A percentile compares a stretch with the other conserved stretches of the same genome.
Evolutionary conservation across 2,329 filamentous ascomycete species (phyloP).

Genomic region (Exutisphaerella laricina): DNA sequence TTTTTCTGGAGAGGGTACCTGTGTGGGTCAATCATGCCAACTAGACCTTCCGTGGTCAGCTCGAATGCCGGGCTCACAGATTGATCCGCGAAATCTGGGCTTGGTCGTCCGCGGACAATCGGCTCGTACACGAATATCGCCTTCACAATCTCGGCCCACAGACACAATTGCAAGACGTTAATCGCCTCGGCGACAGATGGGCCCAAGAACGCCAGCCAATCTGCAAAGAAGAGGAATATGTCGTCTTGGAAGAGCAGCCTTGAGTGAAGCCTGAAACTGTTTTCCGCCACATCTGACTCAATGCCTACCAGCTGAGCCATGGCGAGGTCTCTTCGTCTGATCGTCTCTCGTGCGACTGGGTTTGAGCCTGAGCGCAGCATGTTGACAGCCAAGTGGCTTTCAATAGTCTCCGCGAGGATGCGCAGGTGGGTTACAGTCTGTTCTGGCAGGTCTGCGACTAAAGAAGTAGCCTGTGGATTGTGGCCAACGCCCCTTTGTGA

Average conservation of each 20-base stretch:
- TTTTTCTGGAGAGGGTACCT: not conserved
- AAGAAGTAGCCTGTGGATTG: conserved; percentile 59
- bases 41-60: not conserved
- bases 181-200: conserved; percentile 28
- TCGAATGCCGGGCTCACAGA: not conserved
- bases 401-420: conserved; percentile 79
- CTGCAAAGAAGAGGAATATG: conserved; percentile 73
- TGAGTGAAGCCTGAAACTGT: conserved; percentile 21
- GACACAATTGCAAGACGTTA: conserved; percentile 75
- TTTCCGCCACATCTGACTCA: conserved; percentile 10
- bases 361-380: conserved; percentile 56
- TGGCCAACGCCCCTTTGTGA: conserved; percentile 75
- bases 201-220: conserved; percentile 40
- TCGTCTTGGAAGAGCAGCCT: conserved; percentile 60
- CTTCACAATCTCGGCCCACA: conserved; percentile 85
- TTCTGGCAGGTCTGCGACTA: conserved; percentile 79
- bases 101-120: conserved; percentile 7
- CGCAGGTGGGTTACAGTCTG: conserved; percentile 80
- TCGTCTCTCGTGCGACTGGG: conserved; percentile 21
- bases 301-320: conserved; percentile 28
- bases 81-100: too few relatives aligned
- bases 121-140: conserved; percentile 55
- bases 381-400: conserved; percentile 76
- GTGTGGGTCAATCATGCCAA: not conserved
- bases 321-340: conserved; percentile 26